Percentiles rank a stretch among this genome's conserved stretches.
phyloP scores from a whole-genome alignment of 1,139 yeast species.

The Taphrina flavorubra region DNA sequence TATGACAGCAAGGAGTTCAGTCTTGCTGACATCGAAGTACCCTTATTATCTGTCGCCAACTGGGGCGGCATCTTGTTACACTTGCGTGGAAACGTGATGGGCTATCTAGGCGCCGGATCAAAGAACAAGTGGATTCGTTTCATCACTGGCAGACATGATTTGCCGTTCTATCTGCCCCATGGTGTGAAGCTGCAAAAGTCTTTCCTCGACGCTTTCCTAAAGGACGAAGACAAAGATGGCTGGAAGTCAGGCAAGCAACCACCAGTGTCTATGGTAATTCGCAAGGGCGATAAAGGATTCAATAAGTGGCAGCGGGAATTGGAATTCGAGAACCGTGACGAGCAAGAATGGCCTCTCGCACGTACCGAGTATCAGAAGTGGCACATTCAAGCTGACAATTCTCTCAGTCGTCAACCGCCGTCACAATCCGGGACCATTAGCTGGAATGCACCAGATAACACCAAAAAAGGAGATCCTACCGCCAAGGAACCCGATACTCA shows the following conservation, averaged over 20 bases:
- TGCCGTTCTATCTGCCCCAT: slow-evolving; percentile 13
- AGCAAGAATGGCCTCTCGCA: slow-evolving; percentile 15
- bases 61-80: slow-evolving; percentile 14
- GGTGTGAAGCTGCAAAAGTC: slow-evolving; percentile 10
- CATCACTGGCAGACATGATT: slow-evolving; percentile 15
- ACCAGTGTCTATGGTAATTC: not conserved
- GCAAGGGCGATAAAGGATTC: slow-evolving; percentile 12
- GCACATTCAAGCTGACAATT: not conserved
- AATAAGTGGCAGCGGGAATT: slow-evolving; percentile 7
- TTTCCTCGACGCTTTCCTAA: slow-evolving; percentile 9
- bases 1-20: slow-evolving; percentile 3
- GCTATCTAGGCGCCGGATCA: slow-evolving; percentile 12
- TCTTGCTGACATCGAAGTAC: slow-evolving; percentile 17
- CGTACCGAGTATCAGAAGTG: slow-evolving; percentile 1
- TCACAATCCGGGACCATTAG: not conserved
- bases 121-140: slow-evolving; percentile 10
- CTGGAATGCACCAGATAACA: not conserved
- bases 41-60: slow-evolving; percentile 1
- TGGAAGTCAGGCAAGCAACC: slow-evolving; percentile 9
- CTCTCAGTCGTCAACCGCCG: not conserved
- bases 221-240: not conserved
- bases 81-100: slow-evolving; percentile 8
- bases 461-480: no score
- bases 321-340: not conserved
- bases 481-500: not conserved